Base-by-base conservation (phyloP, 371 early-diverging fungal species). In the Blakeslea trispora region DNA sequence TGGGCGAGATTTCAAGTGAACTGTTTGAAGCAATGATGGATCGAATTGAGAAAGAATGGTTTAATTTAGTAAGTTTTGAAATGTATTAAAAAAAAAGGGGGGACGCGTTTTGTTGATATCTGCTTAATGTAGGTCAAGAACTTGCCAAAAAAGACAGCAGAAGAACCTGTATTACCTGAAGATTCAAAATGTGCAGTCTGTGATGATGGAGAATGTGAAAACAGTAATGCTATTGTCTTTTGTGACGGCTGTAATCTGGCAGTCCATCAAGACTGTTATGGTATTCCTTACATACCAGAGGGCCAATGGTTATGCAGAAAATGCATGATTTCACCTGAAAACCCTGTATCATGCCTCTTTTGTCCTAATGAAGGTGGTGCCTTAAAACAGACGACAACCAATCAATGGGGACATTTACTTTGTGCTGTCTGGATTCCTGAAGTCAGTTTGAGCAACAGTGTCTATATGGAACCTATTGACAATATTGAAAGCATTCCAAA, bases 251-350 rank as follows among this genome's bases (percentile, higher is more conserved):
- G 99, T 73, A 96, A 99, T 70, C 64, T 99, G 35, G 98, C 97
- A 6, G 99, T 99, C 4, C 99, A 99, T 77, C 99, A 99, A 81
- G 97, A 96, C 66, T 99, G 99, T 70, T 99, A 99, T 71, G 99
- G 99, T n/a, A 90, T 99, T 21, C 99, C 98, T 5, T 97, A 91
- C 69, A 98, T 99, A 48, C 99, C 99, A 21, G 99, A 99, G 72
- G 99, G 99, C 11, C 96, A 93, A 69, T 99, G 99, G 99, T 82
- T 99, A 9, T 99, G 99, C 71, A 86, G 98, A 21, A 93, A 92
- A 66, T 99, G 99, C 74, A 92, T 95, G 86, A 72, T 96, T 19
- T 88, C 90, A 10, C 99, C 99, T 1, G 93, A 91, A 50, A 83
- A 81, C 42, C 90, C 91, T n/a, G 91, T 94, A 14, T 74, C 88